Evolutionary conservation across 805 yeast species (phyloP).

Genomic region (Myxozyma melibiosi): DNA sequence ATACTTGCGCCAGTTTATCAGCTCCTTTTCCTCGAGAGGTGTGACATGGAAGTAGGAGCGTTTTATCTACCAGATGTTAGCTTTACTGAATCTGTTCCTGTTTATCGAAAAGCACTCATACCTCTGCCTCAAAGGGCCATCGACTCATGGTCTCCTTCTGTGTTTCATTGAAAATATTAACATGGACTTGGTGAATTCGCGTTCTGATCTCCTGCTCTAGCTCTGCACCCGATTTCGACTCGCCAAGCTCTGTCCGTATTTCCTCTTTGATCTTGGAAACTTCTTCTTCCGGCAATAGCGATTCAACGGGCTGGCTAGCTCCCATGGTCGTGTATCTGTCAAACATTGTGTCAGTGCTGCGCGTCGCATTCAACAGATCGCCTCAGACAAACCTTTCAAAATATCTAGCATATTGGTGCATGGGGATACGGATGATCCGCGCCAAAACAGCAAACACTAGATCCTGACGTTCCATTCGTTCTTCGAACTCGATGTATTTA

Average conservation of each 20-base stretch:
- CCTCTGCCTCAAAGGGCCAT: constrained; percentile 71
- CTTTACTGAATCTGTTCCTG: neutral
- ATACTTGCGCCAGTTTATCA: constrained; percentile 63
- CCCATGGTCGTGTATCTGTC: constrained; percentile 37
- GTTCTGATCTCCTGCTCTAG: constrained; percentile 47
- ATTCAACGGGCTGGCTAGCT: constrained; percentile 42
- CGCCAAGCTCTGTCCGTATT: constrained; percentile 8
- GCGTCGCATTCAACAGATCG: neutral
- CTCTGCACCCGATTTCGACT: constrained; percentile 38
- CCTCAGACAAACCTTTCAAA: constrained; percentile 46
- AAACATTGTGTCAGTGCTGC: constrained; percentile 1
- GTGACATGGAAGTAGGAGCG: constrained; percentile 58
- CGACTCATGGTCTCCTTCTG: constrained; percentile 57
- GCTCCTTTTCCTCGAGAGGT: constrained; percentile 49
- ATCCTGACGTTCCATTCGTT: constrained; percentile 46
- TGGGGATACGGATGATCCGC: constrained; percentile 53
- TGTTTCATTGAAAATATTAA: constrained; percentile 49
- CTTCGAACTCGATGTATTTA: constrained; percentile 63
- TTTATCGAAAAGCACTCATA: neutral
- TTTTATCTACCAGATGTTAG: constrained; percentile 44
- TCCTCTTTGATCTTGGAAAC: constrained; percentile 40
- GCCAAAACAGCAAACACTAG: constrained; percentile 49
- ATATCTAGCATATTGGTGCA: constrained; percentile 84
- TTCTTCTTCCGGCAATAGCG: constrained; percentile 40
- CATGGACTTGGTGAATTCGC: constrained; percentile 50